phyloP scores from a whole-genome alignment of 2,329 filamentous ascomycete genomes.

The Colletotrichum aenigma region DNA sequence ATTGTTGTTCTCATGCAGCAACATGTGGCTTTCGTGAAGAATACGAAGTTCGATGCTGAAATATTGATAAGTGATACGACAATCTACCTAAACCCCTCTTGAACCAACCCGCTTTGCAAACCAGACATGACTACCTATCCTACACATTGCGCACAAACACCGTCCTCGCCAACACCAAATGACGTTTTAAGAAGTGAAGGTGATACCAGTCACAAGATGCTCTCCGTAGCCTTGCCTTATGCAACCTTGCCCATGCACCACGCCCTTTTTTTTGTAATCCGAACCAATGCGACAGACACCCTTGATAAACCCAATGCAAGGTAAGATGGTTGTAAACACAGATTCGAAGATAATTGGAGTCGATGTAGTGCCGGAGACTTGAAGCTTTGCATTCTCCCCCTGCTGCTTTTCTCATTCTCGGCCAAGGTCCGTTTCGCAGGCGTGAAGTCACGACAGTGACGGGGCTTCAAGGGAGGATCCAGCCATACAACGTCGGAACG shows the following conservation, averaged over 20 bases:
- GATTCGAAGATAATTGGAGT: not conserved
- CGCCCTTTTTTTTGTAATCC: not conserved
- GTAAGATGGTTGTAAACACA: not conserved
- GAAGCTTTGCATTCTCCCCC: not conserved
- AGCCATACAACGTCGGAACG: not conserved
- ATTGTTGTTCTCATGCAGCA: not conserved
- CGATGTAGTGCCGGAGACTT: not conserved
- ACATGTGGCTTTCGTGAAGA: not conserved
- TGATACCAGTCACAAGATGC: not conserved
- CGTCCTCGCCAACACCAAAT: not conserved
- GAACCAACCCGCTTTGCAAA: not conserved
- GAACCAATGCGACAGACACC: not conserved
- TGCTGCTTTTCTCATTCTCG: not conserved
- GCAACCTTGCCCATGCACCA: not conserved
- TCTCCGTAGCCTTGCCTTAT: not conserved
- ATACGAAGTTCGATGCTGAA: not conserved
- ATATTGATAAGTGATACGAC: not conserved
- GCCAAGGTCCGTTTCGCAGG: not conserved
- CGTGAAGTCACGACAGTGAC: not conserved
- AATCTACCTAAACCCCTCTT: not conserved
- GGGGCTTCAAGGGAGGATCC: not conserved
- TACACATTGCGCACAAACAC: not conserved
- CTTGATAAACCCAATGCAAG: not conserved
- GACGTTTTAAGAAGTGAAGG: not conserved
- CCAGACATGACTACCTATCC: not conserved